phyloP scores from a whole-genome alignment of 495 filamentous ascomycete species.

The Lineolata rhizophorae region DNA sequence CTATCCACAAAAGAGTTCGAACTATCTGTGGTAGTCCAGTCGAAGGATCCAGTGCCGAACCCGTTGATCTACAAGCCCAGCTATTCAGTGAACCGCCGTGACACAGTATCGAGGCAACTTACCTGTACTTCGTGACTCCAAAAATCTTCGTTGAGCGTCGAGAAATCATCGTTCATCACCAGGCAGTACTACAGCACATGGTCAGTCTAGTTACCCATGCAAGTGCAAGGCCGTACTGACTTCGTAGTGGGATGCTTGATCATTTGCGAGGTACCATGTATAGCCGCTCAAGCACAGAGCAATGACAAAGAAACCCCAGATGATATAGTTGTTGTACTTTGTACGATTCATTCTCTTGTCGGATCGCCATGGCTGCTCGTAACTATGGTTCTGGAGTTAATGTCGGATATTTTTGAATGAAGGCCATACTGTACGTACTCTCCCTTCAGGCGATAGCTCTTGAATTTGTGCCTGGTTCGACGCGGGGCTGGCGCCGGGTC shows the following conservation, averaged over 20 bases:
- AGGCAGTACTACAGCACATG: no score
- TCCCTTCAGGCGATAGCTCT: slow-evolving; percentile 16
- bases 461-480: slow-evolving; percentile 8
- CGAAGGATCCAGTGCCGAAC: slow-evolving; percentile 23
- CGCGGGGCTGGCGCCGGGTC: background rate
- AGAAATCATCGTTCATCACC: slow-evolving; percentile 21
- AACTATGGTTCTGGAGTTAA: no score
- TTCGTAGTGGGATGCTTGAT: slow-evolving; percentile 3
- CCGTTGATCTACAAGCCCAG: no score
- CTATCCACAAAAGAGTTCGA: slow-evolving; percentile 21
- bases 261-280: slow-evolving; percentile 12
- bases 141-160: slow-evolving; percentile 14
- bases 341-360: slow-evolving; percentile 13
- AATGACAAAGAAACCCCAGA: slow-evolving; percentile 15
- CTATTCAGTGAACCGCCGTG: background rate
- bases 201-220: no score
- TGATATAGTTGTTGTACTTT: slow-evolving; percentile 16
- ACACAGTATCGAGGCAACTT: background rate
- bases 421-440: slow-evolving; percentile 20
- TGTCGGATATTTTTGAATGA: no score
- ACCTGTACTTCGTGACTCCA: slow-evolving; percentile 19
- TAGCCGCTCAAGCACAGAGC: slow-evolving; percentile 13
- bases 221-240: no score
- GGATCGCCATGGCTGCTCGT: no score
- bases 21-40: slow-evolving; percentile 23